Percentiles rank a stretch among this genome's conserved stretches.
Evolutionary conservation across 306 rosid species (phyloP).

Genomic region (Ochetophila trinervis): DNA sequence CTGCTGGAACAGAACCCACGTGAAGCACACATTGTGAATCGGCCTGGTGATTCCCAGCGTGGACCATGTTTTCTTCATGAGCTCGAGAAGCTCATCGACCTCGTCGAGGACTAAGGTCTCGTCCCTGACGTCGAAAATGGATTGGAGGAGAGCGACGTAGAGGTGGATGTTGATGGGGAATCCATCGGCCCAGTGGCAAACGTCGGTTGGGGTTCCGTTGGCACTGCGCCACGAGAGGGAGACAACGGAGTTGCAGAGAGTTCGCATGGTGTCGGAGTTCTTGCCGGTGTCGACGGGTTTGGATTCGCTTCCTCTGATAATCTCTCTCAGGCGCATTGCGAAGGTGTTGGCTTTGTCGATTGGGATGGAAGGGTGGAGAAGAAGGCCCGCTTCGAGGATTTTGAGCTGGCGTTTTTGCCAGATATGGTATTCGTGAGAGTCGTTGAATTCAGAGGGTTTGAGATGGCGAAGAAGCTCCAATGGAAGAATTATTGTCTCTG

Average conservation of each 20-base stretch:
- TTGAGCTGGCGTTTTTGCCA: conserved; percentile 93
- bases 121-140: conserved; percentile 73
- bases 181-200: conserved; percentile 98
- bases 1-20: conserved; percentile 85
- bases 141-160: conserved; percentile 65
- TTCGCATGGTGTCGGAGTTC: conserved; percentile 83
- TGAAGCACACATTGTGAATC: conserved; percentile 70
- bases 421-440: conserved; percentile 66
- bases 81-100: conserved; percentile 84
- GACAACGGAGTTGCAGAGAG: conserved; percentile 79
- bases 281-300: conserved; percentile 65
- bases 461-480: conserved; percentile 79
- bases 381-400: conserved; percentile 70
- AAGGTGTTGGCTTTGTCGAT: conserved; percentile 56
- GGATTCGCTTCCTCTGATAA: conserved; percentile 37
- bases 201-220: conserved; percentile 71
- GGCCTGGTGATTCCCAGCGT: conserved; percentile 63
- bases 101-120: conserved; percentile 88
- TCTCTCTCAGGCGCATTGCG: conserved; percentile 66
- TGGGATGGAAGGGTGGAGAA: conserved; percentile 62
- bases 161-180: conserved; percentile 73
- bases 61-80: conserved; percentile 88
- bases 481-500: conserved; percentile 94
- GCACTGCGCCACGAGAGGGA: conserved; percentile 84
- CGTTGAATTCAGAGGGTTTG: conserved; percentile 81